Conservation (phyloP, 2,329 filamentous ascomycete species). For the Hymenoscyphus scutula region DNA sequence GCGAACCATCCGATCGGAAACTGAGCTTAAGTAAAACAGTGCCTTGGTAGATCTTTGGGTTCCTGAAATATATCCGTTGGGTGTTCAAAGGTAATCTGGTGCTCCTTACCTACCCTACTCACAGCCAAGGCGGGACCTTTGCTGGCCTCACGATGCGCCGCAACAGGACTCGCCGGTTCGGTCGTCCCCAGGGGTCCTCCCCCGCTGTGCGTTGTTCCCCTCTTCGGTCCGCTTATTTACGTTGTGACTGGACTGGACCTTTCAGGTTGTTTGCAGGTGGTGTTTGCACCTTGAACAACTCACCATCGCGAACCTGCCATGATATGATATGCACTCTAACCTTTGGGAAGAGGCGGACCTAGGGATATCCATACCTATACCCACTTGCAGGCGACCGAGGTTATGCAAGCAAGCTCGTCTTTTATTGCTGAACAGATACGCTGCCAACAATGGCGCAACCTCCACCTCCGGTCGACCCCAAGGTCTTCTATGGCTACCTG, state of each 20-base stretch:
- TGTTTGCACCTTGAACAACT: slow-evolving; percentile 12
- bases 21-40: neutral
- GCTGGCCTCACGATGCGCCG: neutral
- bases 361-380: neutral
- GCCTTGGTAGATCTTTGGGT: neutral
- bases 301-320: slow-evolving; percentile 11
- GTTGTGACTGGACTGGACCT: slow-evolving; percentile 11
- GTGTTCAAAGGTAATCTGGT: neutral
- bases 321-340: neutral
- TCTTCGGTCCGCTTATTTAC: slow-evolving; percentile 18
- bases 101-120: no score
- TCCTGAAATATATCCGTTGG: neutral
- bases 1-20: neutral
- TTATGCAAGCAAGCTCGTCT: slow-evolving; percentile 17
- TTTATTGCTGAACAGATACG: slow-evolving; percentile 7
- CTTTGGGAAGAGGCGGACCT: neutral
- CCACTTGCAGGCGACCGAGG: slow-evolving; percentile 9
- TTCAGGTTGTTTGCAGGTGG: neutral
- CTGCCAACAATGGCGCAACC: slow-evolving; percentile 20
- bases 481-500: slow-evolving; percentile 59
- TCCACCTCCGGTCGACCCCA: slow-evolving; percentile 24
- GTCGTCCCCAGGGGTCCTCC: neutral
- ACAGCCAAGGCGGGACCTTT: neutral
- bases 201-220: neutral
- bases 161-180: no score